Evolutionary conservation across 2,329 filamentous ascomycete species (phyloP).

Genomic region (Neofusicoccum cordaticola): DNA sequence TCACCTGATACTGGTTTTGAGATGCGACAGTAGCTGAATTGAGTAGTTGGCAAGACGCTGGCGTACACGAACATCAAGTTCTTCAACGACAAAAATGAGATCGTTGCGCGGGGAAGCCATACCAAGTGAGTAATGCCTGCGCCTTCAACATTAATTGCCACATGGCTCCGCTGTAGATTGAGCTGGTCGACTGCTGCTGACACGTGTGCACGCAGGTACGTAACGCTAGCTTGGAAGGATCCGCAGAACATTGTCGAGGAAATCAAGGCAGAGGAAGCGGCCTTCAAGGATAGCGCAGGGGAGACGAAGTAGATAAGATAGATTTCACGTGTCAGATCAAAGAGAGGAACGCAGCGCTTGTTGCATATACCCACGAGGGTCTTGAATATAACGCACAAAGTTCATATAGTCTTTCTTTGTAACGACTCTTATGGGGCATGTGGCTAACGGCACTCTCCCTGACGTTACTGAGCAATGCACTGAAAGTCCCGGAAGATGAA

Average conservation of each 20-base stretch:
- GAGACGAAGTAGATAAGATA: background rate
- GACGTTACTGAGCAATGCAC: no score
- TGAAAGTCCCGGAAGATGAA: no score
- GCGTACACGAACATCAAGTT: conserved; percentile 64
- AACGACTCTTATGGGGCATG: no score
- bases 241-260: conserved; percentile 60
- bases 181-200: background rate
- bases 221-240: conserved; percentile 61
- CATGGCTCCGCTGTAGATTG: background rate
- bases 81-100: conserved; percentile 55
- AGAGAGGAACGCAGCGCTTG: no score
- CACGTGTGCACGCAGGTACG: conserved; percentile 43
- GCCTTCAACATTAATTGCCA: no score
- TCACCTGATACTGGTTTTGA: background rate
- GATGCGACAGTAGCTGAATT: no score
- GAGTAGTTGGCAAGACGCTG: conserved; percentile 61
- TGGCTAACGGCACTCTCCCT: no score
- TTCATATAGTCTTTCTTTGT: no score
- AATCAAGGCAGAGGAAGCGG: conserved; percentile 33
- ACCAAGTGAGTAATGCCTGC: conserved; percentile 52
- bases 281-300: background rate
- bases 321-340: no score
- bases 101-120: conserved; percentile 65
- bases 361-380: no score
- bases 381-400: no score